Evolutionary conservation across 140 eudicot species (phyloP), one percentile per base, ranked within the genome.

Genomic region (Stevia rebaudiana): DNA sequence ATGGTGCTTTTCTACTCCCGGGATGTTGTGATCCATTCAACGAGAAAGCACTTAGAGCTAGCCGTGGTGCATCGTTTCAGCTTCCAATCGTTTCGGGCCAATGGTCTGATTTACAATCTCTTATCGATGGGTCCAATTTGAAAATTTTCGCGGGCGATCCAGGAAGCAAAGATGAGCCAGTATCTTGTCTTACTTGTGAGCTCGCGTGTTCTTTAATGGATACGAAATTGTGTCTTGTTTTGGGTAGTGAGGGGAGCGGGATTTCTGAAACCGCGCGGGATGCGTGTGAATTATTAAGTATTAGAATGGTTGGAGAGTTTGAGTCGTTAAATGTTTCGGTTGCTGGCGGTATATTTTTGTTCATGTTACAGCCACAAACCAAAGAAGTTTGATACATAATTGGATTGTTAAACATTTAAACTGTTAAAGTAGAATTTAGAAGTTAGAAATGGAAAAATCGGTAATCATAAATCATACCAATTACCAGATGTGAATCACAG

Each of bases 11-110:
- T 74, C 73, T 90, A 13, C 95, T 90, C 46, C 84, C 94, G 4
- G 97, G 95, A 21, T 90, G 97, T 67, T 90, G 97, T 50, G 97
- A 90, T 64, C 98, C 98, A 52, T 90, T 90, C 76, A 90, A 90
- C 28, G 98, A 84, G 18, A 90, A 90, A 71, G 95, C 95, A 53
- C 81, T 90, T 21, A 76, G 98, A 67, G 98, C 98, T 17, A 82
- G 95, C 73, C 81, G 95, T 21, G 98, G 98, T 28, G 95, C 98
- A 65, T 75, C 91, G 21, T 85, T 90, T 65, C 98, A 87, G 78
- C 82, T 84, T 40, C 95, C 95, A 7, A 76, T 90, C 46, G 95
- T 87, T 64, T 76, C 82, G 0, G 98, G 95, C 33, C 61, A 11
- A 22, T 90, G 98, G 95, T 21, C 48, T 4, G 79, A 84, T 76